Evolutionary conservation across 371 early-diverging fungal genomes (phyloP), one percentile per base, ranked within the genome.

Genomic region (Blakeslea trispora): DNA sequence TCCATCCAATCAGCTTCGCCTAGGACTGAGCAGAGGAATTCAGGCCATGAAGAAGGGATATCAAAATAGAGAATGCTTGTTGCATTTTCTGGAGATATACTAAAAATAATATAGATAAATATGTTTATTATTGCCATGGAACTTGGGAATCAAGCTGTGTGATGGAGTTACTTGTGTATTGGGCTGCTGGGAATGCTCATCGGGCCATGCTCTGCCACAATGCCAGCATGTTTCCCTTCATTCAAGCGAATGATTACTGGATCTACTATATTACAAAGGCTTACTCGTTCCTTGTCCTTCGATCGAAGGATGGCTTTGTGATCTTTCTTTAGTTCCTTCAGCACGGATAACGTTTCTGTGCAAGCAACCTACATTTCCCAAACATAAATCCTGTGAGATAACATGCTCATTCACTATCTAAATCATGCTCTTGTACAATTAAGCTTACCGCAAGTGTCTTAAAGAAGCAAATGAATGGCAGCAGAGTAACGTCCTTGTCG

Each of bases 371-470:
- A 68, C 58, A 55, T 60, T 61, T 46, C 32, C 61, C 28, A 28
- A 28, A 28, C 28, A 28, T 28, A n/a, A 57, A 61, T 62, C 24
- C 54, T 68, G 42, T 68, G 60, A 23, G 50, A 35, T 56, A 67
- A 62, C 53, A 59, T 49, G 50, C 1, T 53, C 47, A 48, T 59
- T 61, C 50, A 50, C 55, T 65, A 50, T 50, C 63, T 53, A 53
- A 57, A 59, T 59, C 62, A 62, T 61, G 58, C 58, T 22, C 51
- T 57, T 61, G 55, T 7, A 41, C 50, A 10, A 68, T 63, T 46
- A 52, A 60, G 50, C 57, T 59, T 68, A 68, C 68, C 53, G 60
- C 57, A 63, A 68, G 63, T 52, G 57, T 63, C 60, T 64, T 69
- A 53, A 59, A 69, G 51, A 58, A 66, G 22, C 57, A 66, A 48